Evolutionary conservation across 257 asterid species (phyloP).

Genomic region (Scutellaria barbata): DNA sequence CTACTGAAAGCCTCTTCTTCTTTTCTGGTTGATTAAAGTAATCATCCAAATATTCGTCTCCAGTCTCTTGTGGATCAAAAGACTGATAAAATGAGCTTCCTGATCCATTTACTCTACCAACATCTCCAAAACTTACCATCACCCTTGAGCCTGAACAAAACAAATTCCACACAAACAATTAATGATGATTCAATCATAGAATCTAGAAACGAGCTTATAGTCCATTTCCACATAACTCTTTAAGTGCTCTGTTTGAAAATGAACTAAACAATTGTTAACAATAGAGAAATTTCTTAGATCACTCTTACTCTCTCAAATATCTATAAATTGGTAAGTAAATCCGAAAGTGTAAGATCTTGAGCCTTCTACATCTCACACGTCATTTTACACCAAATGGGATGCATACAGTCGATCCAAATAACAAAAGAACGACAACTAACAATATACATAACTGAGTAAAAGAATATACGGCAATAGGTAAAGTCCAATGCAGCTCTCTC

Average conservation of each 20-base stretch:
- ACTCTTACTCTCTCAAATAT: too few relatives aligned
- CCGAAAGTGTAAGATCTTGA: too few relatives aligned
- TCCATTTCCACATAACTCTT: not conserved
- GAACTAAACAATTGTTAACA: too few relatives aligned
- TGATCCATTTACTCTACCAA: conserved; percentile 45
- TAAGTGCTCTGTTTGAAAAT: not conserved
- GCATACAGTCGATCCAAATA: too few relatives aligned
- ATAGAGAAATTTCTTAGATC: too few relatives aligned
- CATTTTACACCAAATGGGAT: too few relatives aligned
- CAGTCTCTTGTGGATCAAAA: conserved; percentile 53
- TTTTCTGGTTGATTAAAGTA: conserved; percentile 66
- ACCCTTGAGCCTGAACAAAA: conserved; percentile 57
- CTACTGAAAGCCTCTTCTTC: conserved; percentile 72
- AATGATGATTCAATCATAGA: not conserved
- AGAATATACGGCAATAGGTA: too few relatives aligned
- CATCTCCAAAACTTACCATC: conserved; percentile 67
- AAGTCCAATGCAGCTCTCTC: too few relatives aligned
- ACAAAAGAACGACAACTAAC: too few relatives aligned
- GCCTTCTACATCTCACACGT: too few relatives aligned
- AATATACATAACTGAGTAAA: too few relatives aligned
- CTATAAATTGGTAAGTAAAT: too few relatives aligned
- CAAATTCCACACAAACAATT: conserved; percentile 19
- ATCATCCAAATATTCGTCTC: conserved; percentile 67
- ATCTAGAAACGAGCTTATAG: not conserved
- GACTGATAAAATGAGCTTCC: conserved; percentile 45